Conservation (phyloP, 805 yeast genomes). For the Saturnispora galanensis region DNA sequence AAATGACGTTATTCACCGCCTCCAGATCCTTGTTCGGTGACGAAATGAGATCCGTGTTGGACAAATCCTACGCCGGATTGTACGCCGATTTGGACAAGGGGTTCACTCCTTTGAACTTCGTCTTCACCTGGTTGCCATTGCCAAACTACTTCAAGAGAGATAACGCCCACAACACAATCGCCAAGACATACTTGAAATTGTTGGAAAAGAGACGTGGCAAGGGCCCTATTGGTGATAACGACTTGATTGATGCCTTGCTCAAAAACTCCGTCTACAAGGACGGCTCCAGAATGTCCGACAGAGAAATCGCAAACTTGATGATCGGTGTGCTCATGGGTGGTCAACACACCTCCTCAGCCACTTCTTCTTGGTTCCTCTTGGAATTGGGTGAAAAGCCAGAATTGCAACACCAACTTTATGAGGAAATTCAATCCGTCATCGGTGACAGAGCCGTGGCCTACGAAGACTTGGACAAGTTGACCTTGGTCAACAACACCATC, state of each 20-base stretch:
- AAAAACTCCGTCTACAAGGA: conserved; percentile 79
- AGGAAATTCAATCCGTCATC: conserved; percentile 62
- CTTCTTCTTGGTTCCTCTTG: conserved; percentile 88
- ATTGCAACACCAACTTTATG: conserved; percentile 68
- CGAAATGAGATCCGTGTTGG: conserved; percentile 77
- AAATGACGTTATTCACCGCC: conserved; percentile 93
- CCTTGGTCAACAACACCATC: conserved; percentile 70
- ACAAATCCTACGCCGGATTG: conserved; percentile 72
- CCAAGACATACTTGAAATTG: conserved; percentile 70
- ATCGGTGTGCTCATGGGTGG: conserved; percentile 99
- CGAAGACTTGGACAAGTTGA: conserved; percentile 75
- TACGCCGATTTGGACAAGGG: conserved; percentile 94
- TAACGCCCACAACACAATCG: conserved; percentile 72
- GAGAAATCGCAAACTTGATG: conserved; percentile 84
- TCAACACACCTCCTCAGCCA: conserved; percentile 94
- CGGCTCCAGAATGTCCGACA: conserved; percentile 89
- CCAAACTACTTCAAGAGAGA: conserved; percentile 72
- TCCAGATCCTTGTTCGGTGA: conserved; percentile 85
- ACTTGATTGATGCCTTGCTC: conserved; percentile 82
- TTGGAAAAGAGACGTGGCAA: conserved; percentile 70
- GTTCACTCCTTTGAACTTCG: conserved; percentile 91
- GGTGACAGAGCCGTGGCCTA: conserved; percentile 59
- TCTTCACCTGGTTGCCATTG: conserved; percentile 87
- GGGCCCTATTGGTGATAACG: conserved; percentile 61
- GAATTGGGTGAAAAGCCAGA: conserved; percentile 85